Evolutionary conservation across 345 rosid species (phyloP).

Genomic region (Eucalyptus dawsonii): DNA sequence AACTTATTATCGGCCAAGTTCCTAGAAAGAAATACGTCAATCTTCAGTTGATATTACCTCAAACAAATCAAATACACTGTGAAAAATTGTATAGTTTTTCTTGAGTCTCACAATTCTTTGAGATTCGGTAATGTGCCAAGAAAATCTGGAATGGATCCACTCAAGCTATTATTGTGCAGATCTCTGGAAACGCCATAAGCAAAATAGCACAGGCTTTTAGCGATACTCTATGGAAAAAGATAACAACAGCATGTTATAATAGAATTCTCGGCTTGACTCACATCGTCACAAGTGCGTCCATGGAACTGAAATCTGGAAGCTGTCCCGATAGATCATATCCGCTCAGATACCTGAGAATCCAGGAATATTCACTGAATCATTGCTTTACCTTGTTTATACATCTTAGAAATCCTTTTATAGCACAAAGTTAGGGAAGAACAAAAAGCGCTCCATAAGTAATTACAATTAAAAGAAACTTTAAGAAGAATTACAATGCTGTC

Average conservation of each 20-base stretch:
- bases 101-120: constrained; percentile 11
- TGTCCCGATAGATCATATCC: constrained; percentile 14
- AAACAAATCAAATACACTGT: neutral
- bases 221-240: neutral
- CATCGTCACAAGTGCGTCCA: constrained; percentile 29
- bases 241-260: neutral
- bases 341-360: neutral
- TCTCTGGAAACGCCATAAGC: constrained; percentile 7
- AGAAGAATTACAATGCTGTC: constrained; percentile 23
- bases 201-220: neutral
- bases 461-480: neutral
- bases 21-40: neutral
- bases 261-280: neutral
- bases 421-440: neutral
- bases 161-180: constrained; percentile 20
- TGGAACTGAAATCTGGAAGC: constrained; percentile 37
- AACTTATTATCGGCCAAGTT: constrained; percentile 16
- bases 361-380: neutral
- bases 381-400: neutral
- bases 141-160: constrained; percentile 16
- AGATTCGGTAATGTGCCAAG: constrained; percentile 17
- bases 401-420: neutral
- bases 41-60: neutral
- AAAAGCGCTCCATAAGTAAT: neutral
- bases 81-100: neutral